These are phyloP conservation scores for Clavariopsis aquatica DNA, from an alignment of 495 filamentous ascomycete genomes.

Conservation along the genomic window DNA sequence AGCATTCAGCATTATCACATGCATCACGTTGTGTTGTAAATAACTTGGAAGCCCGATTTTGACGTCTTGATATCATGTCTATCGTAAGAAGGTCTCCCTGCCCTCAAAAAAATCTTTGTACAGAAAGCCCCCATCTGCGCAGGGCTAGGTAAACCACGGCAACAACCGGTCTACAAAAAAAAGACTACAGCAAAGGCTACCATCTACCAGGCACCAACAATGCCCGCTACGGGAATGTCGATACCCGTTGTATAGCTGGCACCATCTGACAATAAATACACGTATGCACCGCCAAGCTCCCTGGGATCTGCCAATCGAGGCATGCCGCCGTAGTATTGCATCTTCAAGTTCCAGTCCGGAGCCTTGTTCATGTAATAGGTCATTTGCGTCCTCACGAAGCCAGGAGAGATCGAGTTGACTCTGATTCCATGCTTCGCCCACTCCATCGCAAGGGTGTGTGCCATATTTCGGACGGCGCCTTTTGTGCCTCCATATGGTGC, in stretches of 20 bases:
- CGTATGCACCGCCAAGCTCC: conserved; percentile 82
- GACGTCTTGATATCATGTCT: neutral
- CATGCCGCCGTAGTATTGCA: conserved; percentile 55
- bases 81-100: neutral
- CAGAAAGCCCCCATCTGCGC: neutral
- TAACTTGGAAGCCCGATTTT: neutral
- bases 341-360: conserved; percentile 55
- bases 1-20: no score
- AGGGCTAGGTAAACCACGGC: no score
- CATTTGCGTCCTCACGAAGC: conserved; percentile 82
- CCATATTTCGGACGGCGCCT: conserved; percentile 43
- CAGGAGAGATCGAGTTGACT: conserved; percentile 80
- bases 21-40: neutral
- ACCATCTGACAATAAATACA: conserved; percentile 81
- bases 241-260: conserved; percentile 78
- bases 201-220: conserved; percentile 51
- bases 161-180: neutral
- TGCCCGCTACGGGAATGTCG: conserved; percentile 67
- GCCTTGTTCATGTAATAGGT: conserved; percentile 63
- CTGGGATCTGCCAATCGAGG: conserved; percentile 70
- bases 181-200: neutral
- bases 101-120: neutral
- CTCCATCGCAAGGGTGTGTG: conserved; percentile 53
- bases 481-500: conserved; percentile 44
- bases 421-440: conserved; percentile 56